These are phyloP conservation scores for Trifolium dubium DNA, from an alignment of 306 rosid genomes.

Conservation along the genomic window DNA sequence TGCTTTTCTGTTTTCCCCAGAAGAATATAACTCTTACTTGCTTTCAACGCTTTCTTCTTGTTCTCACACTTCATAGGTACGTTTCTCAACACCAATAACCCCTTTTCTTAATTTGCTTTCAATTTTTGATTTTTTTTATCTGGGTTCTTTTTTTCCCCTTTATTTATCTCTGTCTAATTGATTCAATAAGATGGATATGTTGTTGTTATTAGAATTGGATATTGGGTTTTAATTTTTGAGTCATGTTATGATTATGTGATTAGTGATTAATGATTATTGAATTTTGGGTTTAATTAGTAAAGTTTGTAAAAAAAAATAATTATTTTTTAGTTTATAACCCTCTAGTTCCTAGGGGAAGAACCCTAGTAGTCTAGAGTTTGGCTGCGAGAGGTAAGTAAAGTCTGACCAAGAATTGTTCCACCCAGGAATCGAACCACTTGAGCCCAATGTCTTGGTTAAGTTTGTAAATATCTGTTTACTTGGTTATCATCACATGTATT, in stretches of 20 bases:
- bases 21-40: conserved; percentile 27
- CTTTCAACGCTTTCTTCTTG: conserved; percentile 45
- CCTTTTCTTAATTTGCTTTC: background rate
- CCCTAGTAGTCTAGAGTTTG: too few relatives aligned
- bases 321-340: too few relatives aligned
- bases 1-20: background rate
- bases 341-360: too few relatives aligned
- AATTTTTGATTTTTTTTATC: background rate
- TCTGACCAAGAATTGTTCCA: too few relatives aligned
- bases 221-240: conserved; percentile 31
- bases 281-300: background rate
- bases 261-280: background rate
- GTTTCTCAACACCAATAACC: background rate
- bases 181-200: background rate
- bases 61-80: conserved; percentile 42
- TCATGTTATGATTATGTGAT: background rate
- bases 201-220: conserved; percentile 19
- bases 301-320: background rate
- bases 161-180: too few relatives aligned
- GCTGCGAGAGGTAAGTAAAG: too few relatives aligned
- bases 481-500: too few relatives aligned
- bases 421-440: too few relatives aligned
- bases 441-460: too few relatives aligned
- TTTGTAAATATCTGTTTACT: too few relatives aligned
- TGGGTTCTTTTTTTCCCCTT: background rate